Evolutionary conservation across 2,329 filamentous ascomycete species (phyloP), one percentile per base, ranked within the genome.

Genomic region (Cladosporium sp.): DNA sequence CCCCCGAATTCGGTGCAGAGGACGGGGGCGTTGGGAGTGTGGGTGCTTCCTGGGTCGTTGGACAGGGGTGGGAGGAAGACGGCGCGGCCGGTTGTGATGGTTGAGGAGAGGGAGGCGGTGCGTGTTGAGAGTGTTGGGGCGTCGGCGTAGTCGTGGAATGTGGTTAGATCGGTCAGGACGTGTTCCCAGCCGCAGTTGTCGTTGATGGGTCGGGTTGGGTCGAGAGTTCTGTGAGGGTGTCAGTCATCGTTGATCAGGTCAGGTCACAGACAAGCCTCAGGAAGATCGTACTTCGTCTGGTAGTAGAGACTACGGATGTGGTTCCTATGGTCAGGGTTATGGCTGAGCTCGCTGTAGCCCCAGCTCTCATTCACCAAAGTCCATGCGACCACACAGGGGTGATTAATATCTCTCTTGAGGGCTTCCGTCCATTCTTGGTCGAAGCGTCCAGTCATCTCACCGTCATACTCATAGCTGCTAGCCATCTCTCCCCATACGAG

Each of bases 121-220:
- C 84, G 86, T 66, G 83, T 78, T 5, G 83, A 79, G 7, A 91
- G 81, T 26, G 82, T 83, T 0, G 83, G 79, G 0, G 80, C 85
- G 71, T 90, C 88, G 21, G 81, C 80, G 73, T 90, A 91, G 75
- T 90, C 88, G 74, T 90, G 88, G 79, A 88, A 91, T 0, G 88
- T 90, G 28, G 85, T 86, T 2, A 90, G 78, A 70, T 90, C 88
- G 0, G 86, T 88, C 12, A 81, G 71, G 6, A 90, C 87, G 68
- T 90, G 88, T 72, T 90, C 87, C 88, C 88, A 90, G 38, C 88
- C 88, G 69, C 88, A 90, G 75, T 91, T 90, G 75, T 90, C 88
- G 72, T 90, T 91, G 72, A 91, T 82, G 18, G 87, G 87, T 6
- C 88, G 79, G 0, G 85, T 89, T 1, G 85, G 81, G 69, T 91